Base-by-base conservation (phyloP, 768 basidiomycete species). In the Psilocybe sp. region DNA sequence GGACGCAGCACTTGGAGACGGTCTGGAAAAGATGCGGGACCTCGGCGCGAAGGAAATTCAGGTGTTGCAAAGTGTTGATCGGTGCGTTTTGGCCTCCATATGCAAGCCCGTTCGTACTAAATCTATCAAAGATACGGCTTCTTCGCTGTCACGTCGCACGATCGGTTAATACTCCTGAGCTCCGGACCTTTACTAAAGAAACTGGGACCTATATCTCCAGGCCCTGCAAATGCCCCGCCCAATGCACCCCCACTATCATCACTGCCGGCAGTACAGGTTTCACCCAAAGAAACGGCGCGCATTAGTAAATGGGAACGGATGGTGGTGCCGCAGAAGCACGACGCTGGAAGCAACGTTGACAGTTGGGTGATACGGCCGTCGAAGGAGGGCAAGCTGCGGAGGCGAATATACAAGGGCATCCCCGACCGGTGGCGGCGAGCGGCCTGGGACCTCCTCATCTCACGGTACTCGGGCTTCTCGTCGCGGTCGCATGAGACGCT, bases 371-470 rank as follows among this genome's bases (percentile, higher is more conserved):
- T 95, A 59, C 81, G 79, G 42, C 60, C 76, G 18, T 74, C 73
- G 14, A 92, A 88, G 68, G 82, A 77, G 57, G 72, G 63, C 60
- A 94, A 89, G 67, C 74, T 89, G 15, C 78, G 87, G 31, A 69
- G 80, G 56, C 78, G 96, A 28, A 81, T 86, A 46, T 98, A 91
- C 76, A 99, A 99, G 64, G 97, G 97, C 49, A 85, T 98, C 28
- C 97, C 97, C 2, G 96, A 98, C 68, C 80, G 94, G 43, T 99
- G 97, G 97, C 78, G 97, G 37, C 75, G 81, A 44, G 96, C 92
- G 4, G 92, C 85, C 0, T 99, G 97, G 97, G 90, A 87, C 57
- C 73, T 89, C 7, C 67, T 98, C 53, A 81, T 92, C 69, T 79
- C 75, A 49, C 63, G 74, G 42, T 80, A 71, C 56, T 67, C 84